Percentiles rank a stretch among this genome's conserved stretches.
Conservation (phyloP, 2,329 filamentous ascomycete genomes). For the Cordyceps tenuipes region DNA sequence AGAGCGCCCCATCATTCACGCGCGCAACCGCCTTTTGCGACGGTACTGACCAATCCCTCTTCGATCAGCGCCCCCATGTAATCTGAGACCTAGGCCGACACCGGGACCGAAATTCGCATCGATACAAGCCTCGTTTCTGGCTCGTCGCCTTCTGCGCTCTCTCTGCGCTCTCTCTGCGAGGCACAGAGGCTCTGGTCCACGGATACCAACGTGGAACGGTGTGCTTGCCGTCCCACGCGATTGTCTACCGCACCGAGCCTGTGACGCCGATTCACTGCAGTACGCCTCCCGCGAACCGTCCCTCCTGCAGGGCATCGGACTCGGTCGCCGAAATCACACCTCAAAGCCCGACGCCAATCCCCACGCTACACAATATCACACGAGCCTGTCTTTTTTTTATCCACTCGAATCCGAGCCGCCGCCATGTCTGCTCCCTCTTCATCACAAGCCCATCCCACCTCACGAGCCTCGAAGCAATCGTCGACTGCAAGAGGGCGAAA, state of each 20-base stretch:
- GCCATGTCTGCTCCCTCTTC: slow-evolving; percentile 51
- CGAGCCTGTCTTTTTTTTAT: neutral
- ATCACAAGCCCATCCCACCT: slow-evolving; percentile 51
- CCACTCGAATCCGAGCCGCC: slow-evolving; percentile 30
- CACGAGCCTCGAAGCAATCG: slow-evolving; percentile 49
- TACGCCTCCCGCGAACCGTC: slow-evolving; percentile 14
- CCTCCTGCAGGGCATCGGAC: slow-evolving; percentile 17
- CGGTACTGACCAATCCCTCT: neutral
- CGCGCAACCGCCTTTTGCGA: neutral
- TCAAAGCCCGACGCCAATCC: slow-evolving; percentile 12
- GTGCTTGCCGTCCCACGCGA: slow-evolving; percentile 31
- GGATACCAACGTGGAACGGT: slow-evolving; percentile 30
- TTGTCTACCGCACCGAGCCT: slow-evolving; percentile 16
- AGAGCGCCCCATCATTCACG: neutral
- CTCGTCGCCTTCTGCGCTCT: slow-evolving; percentile 18
- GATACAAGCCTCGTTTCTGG: slow-evolving; percentile 14
- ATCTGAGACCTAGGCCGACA: neutral
- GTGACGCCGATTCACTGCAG: slow-evolving; percentile 17
- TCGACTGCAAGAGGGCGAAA: slow-evolving; percentile 37
- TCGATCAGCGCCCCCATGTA: slow-evolving; percentile 9
- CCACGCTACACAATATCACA: slow-evolving; percentile 10
- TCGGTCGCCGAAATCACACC: neutral
- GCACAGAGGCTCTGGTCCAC: slow-evolving; percentile 23
- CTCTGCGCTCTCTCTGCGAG: slow-evolving; percentile 16
- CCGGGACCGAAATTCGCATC: neutral